Evolutionary conservation across 306 rosid genomes (phyloP), one percentile per base, ranked within the genome.

Genomic region (Cucurbita moschata): DNA sequence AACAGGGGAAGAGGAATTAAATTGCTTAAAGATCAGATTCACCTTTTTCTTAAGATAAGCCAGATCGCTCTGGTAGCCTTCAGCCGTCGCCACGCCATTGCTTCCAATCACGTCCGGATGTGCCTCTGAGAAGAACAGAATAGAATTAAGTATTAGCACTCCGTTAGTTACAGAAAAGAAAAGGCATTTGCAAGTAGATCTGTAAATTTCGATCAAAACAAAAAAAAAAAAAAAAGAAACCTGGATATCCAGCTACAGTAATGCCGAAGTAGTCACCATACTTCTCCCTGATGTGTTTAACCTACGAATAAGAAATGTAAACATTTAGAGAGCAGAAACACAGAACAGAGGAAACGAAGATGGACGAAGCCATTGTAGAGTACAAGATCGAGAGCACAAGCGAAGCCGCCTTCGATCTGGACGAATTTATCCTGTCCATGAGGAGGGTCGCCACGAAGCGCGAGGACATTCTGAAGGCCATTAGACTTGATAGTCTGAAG

Each of bases 181-280:
- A 46, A 21, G 53, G 11, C 19, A 46, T 15, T 16, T 26, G 39
- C 1, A 12, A 51, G 56, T 47, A 68, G 35, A 53, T 71, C 75
- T 23, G n/a, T 52, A 18, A 53, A 3, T 50, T 37, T 19, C 35
- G 16, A 71, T 37, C 6, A 71, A 38, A 37, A 61, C 21, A n/a
- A 69, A 21, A 10, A 16, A 72, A 21, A 10, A 11, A 21, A 70
- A 91, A 16, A 72, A 21, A 10, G 11, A 21, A 70, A 91, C 97
- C 97, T 88, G 99, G 99, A 86, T 94, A 94, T 77, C 99, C 99
- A 79, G 99, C 99, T 5, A 94, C 84, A 1, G 99, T 88, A 61
- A 94, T 87, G 77, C 99, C 99, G 64, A 94, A 94, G 87, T 94
- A 94, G 80, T 94, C 96, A 35, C 92, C 96, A 67, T 89, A 85